Evolutionary conservation across 164 flowering plant species (phyloP).

Genomic region (Brasenia schreberi): DNA sequence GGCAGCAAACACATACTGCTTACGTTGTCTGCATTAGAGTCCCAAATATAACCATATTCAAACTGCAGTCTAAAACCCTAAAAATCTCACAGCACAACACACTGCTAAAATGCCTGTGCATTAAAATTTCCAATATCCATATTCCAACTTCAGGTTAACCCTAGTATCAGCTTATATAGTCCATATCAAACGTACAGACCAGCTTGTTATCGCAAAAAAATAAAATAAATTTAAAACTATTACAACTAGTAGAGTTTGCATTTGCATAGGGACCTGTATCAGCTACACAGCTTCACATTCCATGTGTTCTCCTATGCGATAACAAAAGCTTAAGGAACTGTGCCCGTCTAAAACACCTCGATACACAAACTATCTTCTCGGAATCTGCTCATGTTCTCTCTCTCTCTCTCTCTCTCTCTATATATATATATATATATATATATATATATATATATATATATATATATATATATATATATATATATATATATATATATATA

Average conservation of each 20-base stretch:
- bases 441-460: too few species aligned
- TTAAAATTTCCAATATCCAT: too few species aligned
- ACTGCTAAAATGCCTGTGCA: too few species aligned
- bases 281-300: not conserved
- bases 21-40: not conserved
- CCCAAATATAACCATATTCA: not conserved
- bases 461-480: not conserved
- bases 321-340: not conserved
- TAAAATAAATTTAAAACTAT: too few species aligned
- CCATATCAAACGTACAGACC: too few species aligned
- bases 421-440: too few species aligned
- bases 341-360: not conserved
- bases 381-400: not conserved
- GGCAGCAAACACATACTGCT: not conserved
- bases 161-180: too few species aligned
- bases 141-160: too few species aligned
- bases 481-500: too few species aligned
- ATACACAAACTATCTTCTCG: not conserved
- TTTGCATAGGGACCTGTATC: not conserved
- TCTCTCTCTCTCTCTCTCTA: not conserved
- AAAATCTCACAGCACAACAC: too few species aligned
- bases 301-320: not conserved
- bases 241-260: not conserved
- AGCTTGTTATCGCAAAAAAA: not conserved
- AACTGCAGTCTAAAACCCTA: not conserved